Conservation (phyloP, 192 early-diverging fungal species). For the Phlyctochytrium bullatum region DNA sequence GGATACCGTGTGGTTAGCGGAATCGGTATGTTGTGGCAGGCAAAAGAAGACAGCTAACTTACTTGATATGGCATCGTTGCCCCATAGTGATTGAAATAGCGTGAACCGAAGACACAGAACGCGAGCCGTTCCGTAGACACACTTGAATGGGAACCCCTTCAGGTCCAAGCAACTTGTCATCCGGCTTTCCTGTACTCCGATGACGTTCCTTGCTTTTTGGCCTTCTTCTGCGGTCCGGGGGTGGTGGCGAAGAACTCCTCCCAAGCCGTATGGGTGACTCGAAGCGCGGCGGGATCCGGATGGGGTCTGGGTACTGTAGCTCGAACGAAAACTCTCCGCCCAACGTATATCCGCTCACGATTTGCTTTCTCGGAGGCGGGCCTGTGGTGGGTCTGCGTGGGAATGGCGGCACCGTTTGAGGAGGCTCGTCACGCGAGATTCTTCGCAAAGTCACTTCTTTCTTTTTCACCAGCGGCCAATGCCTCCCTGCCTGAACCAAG, state of each 20-base stretch:
- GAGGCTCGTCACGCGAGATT: not conserved
- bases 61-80: conserved; percentile 6
- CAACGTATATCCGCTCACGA: not conserved
- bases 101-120: not conserved
- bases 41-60: conserved; percentile 1
- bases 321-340: not conserved
- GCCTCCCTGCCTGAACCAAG: not conserved
- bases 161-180: conserved; percentile 3
- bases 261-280: not conserved
- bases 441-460: not conserved
- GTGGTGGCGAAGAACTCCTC: not conserved
- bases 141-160: conserved; percentile 4
- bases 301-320: conserved; percentile 2
- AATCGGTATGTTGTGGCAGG: not conserved
- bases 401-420: conserved; percentile 1
- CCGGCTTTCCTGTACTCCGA: conserved; percentile 4
- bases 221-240: not conserved
- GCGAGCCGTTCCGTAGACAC: not conserved
- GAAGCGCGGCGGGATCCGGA: not conserved
- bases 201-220: not conserved
- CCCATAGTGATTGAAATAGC: not conserved
- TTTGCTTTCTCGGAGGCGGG: not conserved
- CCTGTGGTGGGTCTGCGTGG: not conserved
- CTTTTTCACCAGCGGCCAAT: conserved; percentile 1
- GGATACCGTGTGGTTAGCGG: not conserved